Evolutionary conservation across 2,329 filamentous ascomycete genomes (phyloP), one percentile per base, ranked within the genome.

Genomic region (Verticillium dahliae): DNA sequence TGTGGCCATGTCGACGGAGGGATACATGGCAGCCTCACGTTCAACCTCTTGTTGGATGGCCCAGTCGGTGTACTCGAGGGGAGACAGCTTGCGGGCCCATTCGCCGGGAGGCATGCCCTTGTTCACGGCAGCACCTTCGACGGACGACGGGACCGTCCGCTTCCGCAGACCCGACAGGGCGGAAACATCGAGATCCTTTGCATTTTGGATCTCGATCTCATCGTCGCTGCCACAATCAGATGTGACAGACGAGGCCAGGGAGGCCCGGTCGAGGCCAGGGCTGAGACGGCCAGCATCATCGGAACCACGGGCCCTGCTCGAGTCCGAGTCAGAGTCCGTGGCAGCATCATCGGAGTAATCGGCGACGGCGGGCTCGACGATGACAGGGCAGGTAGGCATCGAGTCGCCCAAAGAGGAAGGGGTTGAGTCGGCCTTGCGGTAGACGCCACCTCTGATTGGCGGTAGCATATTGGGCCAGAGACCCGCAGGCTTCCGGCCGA

Each of bases 391-490:
- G 60, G 58, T 50, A 56, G 34, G 39, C 22, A 13, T 41, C 13
- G 27, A 52, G 37, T 59, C 39, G 59, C 55, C 58, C 58, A 57
- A 57, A n/a, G 63, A 57, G n/a, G 58, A 59, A 18, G 63, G 57
- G 52, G 66, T 66, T 37, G 67, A 66, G 11, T 52, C 45, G 45
- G 45, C 45, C 45, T 52, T 52, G 65, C 69, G 70, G 67, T 71
- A 79, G 68, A 80, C 68, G 55, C 79, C 79, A 50, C 80, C 78
- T 69, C 81, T 78, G 63, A 88, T 86, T 65, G 85, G 85, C 61
- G 85, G 85, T 66, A 80, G 81, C 66, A 81, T 76, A 73, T 85
- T 86, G 63, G 74, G 72, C 85, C 85, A 88, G 41, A 79, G 79
- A 64, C 81, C 78, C 60, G 74, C 69, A 56, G 82, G 75, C 69